phyloP scores from a whole-genome alignment of 306 rosid species.

The Cucumis sativus region Cucumber_9930_V3 NC_026656.2:15972001-15972500 shows the following conservation, averaged over 20 bases:
- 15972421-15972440: not conserved
- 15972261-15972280: not conserved
- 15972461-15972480: constrained; percentile 61
- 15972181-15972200: constrained; percentile 94
- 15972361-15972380: not conserved
- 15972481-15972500: constrained; percentile 59
- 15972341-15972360: not conserved
- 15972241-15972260: not conserved
- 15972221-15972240: not conserved
- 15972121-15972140: constrained; percentile 76
- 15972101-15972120: constrained; percentile 60
- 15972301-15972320: not conserved
- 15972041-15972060: constrained; percentile 82
- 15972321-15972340: not conserved
- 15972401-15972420: not conserved
- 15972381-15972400: not conserved
- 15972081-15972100: constrained; percentile 76
- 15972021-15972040: constrained; percentile 98
- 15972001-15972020: constrained; percentile 91
- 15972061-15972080: constrained; percentile 84
- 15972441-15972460: constrained; percentile 1
- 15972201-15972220: not conserved
- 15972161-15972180: constrained; percentile 72
- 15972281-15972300: not conserved
- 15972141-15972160: constrained; percentile 93